Percentiles rank a stretch among this genome's conserved stretches.
phyloP scores from a whole-genome alignment of 2,329 filamentous ascomycete genomes.

The Ophiocordyceps camponoti-leonardi region DNA sequence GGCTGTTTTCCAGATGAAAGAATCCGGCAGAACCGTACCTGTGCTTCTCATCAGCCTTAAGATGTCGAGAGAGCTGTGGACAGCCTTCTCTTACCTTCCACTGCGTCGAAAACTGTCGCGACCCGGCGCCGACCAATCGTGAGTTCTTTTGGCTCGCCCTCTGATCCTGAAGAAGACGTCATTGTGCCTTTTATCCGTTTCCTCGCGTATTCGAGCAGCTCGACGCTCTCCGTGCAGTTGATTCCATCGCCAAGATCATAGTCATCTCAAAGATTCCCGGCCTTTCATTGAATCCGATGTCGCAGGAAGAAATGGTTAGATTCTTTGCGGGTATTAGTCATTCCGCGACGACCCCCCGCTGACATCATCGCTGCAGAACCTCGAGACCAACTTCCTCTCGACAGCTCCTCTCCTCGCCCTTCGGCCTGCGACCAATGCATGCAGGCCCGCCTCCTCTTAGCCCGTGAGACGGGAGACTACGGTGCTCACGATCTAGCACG shows the following conservation, averaged over 20 bases:
- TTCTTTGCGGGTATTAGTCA: neutral
- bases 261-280: too few species aligned
- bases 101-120: conserved; percentile 54
- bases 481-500: conserved; percentile 45
- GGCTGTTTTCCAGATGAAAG: conserved; percentile 7
- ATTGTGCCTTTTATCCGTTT: too few species aligned
- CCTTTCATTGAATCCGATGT: neutral
- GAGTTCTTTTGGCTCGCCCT: neutral
- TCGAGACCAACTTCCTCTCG: neutral
- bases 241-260: too few species aligned
- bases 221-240: too few species aligned
- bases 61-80: too few species aligned
- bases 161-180: neutral
- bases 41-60: neutral
- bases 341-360: neutral
- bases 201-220: too few species aligned
- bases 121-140: conserved; percentile 13
- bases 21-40: neutral
- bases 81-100: conserved; percentile 40
- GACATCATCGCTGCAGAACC: neutral
- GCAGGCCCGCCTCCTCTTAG: conserved; percentile 63
- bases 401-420: neutral
- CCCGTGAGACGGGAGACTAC: conserved; percentile 56
- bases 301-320: neutral
- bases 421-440: conserved; percentile 23